Evolutionary conservation across 139 green algal genomes (phyloP), one percentile per base, ranked within the genome.

Genomic region (Chlamydomonas applanata): DNA sequence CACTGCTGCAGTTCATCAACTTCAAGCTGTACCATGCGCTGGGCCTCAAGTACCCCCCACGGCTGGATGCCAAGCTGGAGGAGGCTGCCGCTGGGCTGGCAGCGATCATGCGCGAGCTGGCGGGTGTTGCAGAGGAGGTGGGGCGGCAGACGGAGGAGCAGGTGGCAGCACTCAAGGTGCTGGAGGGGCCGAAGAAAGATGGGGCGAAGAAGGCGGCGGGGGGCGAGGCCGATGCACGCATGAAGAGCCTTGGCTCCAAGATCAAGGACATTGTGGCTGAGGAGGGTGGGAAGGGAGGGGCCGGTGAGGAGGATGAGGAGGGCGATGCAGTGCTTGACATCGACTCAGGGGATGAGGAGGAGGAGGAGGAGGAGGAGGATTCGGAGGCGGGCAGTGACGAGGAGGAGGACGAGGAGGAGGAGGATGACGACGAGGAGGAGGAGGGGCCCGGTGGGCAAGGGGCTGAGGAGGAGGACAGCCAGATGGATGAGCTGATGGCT

Each of bases 11-110:
- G 77, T 99, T 99, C 83, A 92, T 98, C 30, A 93, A 97, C 84
- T 98, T 94, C 89, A 97, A 97, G 79, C 91, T 99, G 34, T 99
- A 99, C 90, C 89, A 98, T 79, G 82, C 73, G 4, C 81, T 94
- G 36, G 90, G 90, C 73, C 71, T 88, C 67, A 75, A 71, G 44
- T 99, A 99, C 87, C 95, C 95, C 1, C 95, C 95, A 14, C 45
- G 88, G 25, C 69, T 97, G 56, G 88, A 99, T 85, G 19, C 75
- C 9, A 71, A 79, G 29, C 85, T 98, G 71, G 91, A 96, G 69
- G 71, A 80, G 44, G 91, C 87, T 4, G 91, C 93, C 9, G 90
- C 88, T 0, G 91, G 82, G 32, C 76, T 96, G 57, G 82, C 87
- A 35, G 87, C 85, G 0, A 79, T 97, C 71, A 95, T 97, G 89